A percentile compares a stretch with the other conserved stretches of the same genome.
These are phyloP conservation scores for Aspergillus cavernicola DNA, from an alignment of 495 filamentous ascomycete species.

Conservation along the genomic window DNA sequence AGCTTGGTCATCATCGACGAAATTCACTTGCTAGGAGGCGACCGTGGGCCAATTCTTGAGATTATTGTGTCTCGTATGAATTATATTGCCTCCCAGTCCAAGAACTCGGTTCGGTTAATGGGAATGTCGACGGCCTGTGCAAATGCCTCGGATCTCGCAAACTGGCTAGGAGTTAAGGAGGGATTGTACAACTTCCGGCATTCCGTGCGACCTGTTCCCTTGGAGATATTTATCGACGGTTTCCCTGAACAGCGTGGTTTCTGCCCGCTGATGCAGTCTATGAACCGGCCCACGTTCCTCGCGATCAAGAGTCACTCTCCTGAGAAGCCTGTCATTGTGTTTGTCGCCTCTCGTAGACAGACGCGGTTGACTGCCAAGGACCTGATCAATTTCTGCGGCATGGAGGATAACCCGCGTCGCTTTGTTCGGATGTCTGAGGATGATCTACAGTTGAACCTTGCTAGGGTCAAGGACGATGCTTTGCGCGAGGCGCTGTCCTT, in stretches of 20 bases:
- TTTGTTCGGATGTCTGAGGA: constrained; percentile 95
- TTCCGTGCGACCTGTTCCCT: constrained; percentile 91
- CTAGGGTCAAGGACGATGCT: constrained; percentile 86
- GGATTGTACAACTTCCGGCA: constrained; percentile 97
- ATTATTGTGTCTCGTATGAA: constrained; percentile 99
- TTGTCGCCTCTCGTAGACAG: constrained; percentile 92
- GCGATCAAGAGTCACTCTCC: constrained; percentile 95
- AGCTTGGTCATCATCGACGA: constrained; percentile 98
- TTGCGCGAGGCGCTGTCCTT: constrained; percentile 89
- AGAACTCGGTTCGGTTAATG: constrained; percentile 81
- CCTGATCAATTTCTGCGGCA: constrained; percentile 93
- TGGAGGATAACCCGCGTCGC: constrained; percentile 94
- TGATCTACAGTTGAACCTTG: constrained; percentile 78
- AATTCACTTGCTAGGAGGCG: constrained; percentile 93
- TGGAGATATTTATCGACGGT: constrained; percentile 96
- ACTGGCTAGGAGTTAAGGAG: constrained; percentile 97
- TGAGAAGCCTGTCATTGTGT: constrained; percentile 96
- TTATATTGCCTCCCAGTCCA: constrained; percentile 89
- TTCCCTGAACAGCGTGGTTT: constrained; percentile 95
- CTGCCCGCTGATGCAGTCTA: constrained; percentile 96
- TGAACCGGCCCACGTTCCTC: constrained; percentile 96
- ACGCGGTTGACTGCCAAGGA: constrained; percentile 94
- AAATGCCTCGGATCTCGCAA: constrained; percentile 88
- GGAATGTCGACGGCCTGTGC: constrained; percentile 99
- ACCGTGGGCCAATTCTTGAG: constrained; percentile 94